Evolutionary conservation across 2,329 filamentous ascomycete genomes (phyloP).

Genomic region (Pezicula carpinea): DNA sequence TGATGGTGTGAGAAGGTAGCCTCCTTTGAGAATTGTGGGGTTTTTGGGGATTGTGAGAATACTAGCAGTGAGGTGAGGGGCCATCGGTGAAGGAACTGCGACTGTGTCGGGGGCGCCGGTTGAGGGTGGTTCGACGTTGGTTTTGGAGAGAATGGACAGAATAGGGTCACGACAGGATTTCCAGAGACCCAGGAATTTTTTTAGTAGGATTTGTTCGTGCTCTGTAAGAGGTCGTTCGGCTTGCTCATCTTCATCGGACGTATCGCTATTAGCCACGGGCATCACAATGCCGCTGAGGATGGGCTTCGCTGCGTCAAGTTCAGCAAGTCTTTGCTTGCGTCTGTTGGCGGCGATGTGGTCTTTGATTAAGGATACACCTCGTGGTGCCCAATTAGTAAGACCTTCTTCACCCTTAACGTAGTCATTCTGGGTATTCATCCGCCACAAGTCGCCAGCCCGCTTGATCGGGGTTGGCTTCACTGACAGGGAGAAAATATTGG

Average conservation of each 20-base stretch:
- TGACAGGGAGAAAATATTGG: constrained; percentile 79
- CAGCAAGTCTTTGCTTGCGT: constrained; percentile 67
- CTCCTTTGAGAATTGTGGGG: constrained; percentile 74
- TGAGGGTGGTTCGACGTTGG: constrained; percentile 64
- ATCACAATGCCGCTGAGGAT: constrained; percentile 56
- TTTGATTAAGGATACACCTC: constrained; percentile 84
- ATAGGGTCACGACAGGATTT: constrained; percentile 27
- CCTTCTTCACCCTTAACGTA: constrained; percentile 96
- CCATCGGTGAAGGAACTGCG: constrained; percentile 32
- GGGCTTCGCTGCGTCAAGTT: constrained; percentile 72
- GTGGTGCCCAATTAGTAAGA: constrained; percentile 77
- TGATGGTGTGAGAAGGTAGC: constrained; percentile 82
- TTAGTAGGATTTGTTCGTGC: constrained; percentile 36
- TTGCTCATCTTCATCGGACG: constrained; percentile 26
- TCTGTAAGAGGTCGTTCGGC: constrained; percentile 11
- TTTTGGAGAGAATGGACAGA: constrained; percentile 48
- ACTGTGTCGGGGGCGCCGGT: constrained; percentile 42
- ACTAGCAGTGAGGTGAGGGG: constrained; percentile 67
- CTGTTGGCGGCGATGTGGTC: constrained; percentile 77
- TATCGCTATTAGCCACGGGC: neutral
- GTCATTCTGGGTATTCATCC: constrained; percentile 90
- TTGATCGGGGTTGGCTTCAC: constrained; percentile 89
- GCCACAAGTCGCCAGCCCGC: constrained; percentile 87
- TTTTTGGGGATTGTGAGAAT: constrained; percentile 80
- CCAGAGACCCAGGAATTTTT: constrained; percentile 32